Percentiles rank a stretch among this genome's conserved stretches.
phyloP scores from a whole-genome alignment of 1,284 basidiomycete genomes.

The Boletus sp. region DNA sequence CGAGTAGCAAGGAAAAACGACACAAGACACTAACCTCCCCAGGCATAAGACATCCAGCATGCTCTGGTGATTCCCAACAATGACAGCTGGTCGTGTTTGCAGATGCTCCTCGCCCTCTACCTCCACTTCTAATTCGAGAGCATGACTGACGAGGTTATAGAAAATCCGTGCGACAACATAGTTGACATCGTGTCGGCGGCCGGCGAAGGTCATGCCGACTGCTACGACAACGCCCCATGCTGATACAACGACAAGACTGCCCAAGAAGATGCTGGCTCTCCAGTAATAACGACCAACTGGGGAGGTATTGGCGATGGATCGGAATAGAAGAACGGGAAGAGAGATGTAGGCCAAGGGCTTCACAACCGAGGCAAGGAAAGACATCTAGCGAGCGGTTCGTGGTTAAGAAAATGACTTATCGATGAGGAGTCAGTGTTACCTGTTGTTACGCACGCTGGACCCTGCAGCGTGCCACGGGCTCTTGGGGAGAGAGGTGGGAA shows the following conservation, averaged over 20 bases:
- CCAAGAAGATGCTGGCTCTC: constrained; percentile 70
- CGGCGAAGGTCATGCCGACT: constrained; percentile 65
- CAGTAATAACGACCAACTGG: constrained; percentile 68
- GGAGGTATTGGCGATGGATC: constrained; percentile 51
- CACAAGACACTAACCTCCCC: constrained; percentile 55
- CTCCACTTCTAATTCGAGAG: constrained; percentile 69
- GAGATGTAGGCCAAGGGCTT: constrained; percentile 72
- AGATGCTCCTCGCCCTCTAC: constrained; percentile 89
- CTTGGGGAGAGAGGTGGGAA: constrained; percentile 32
- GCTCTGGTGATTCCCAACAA: constrained; percentile 93
- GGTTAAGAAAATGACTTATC: constrained; percentile 11
- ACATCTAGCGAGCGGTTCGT: constrained; percentile 42
- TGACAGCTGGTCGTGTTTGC: constrained; percentile 60
- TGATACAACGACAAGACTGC: constrained; percentile 70
- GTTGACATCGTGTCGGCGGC: constrained; percentile 82
- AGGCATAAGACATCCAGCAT: constrained; percentile 86
- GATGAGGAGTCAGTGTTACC: constrained; percentile 12
- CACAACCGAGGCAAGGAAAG: constrained; percentile 53
- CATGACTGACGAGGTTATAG: constrained; percentile 64
- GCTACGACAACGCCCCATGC: constrained; percentile 75
- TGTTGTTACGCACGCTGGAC: constrained; percentile 25
- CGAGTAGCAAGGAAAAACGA: constrained; percentile 1
- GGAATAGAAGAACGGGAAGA: constrained; percentile 60
- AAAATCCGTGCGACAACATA: constrained; percentile 83
- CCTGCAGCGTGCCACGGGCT: constrained; percentile 24